Conservation (phyloP, 257 asterid species). For the Catharanthus roseus region DNA sequence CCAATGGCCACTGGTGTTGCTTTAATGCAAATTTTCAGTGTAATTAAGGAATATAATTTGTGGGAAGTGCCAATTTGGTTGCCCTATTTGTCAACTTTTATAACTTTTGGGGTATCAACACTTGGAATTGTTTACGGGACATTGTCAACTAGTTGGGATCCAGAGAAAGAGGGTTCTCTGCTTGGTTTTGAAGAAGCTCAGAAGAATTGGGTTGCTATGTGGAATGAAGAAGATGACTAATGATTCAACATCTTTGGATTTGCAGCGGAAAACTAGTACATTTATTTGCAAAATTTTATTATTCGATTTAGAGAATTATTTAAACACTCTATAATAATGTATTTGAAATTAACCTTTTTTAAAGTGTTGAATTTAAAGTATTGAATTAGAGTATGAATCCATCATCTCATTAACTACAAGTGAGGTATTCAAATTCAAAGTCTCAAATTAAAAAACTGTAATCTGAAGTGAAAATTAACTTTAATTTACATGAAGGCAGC, state of each 20-base stretch:
- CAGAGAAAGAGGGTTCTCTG: constrained; percentile 50
- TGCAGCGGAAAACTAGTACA: background rate
- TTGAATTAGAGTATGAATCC: no score
- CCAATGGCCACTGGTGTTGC: constrained; percentile 48
- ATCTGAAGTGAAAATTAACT: no score
- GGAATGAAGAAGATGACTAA: constrained; percentile 55
- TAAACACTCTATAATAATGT: no score
- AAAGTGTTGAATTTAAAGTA: no score
- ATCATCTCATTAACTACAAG: no score
- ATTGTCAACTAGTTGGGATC: constrained; percentile 66
- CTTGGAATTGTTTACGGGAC: constrained; percentile 73
- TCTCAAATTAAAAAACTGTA: no score
- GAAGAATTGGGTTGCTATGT: constrained; percentile 74
- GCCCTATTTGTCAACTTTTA: constrained; percentile 47
- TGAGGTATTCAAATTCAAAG: no score
- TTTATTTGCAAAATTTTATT: no score
- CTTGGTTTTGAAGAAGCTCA: constrained; percentile 67
- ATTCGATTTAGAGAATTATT: no score
- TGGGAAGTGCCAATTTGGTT: constrained; percentile 68
- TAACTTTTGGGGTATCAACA: constrained; percentile 64
- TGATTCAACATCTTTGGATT: constrained; percentile 3
- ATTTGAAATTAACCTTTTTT: no score
- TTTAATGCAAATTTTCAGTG: constrained; percentile 32
- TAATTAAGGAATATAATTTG: constrained; percentile 28
- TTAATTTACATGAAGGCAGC: no score